Evolutionary conservation across 306 rosid species (phyloP), one percentile per base, ranked within the genome.

Genomic region (Acacia melanoxylon): DNA sequence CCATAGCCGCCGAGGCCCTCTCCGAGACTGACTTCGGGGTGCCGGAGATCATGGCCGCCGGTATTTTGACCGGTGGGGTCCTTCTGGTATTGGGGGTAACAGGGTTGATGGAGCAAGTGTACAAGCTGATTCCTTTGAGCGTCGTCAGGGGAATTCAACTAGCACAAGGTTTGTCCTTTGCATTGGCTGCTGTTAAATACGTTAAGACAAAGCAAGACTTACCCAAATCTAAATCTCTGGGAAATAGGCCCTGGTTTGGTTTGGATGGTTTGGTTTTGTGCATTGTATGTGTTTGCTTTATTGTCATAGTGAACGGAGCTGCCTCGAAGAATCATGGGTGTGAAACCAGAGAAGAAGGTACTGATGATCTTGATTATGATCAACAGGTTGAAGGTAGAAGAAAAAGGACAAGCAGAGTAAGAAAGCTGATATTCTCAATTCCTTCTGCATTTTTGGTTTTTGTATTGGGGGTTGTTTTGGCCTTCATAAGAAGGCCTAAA

Each of bases 81-180:
- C 37, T 27, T 11, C 40, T 62, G 9, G 68, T 62, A 62, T 27
- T 62, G 40, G 68, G 68, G 15, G 68, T 27, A 19, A 62, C 68
- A 11, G 40, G 68, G 20, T 62, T 62, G 68, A 62, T 62, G 68
- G 20, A 29, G 37, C 40, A 12, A 27, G 68, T 62, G 37, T 62
- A 62, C 68, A 62, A 62, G 68, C 19, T 62, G 20, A 62, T 62
- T 25, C 68, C 68, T 62, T 2, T 62, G 19, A 11, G 68, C 19
- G 68, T 62, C 17, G 40, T 62, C 19, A 62, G 68, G 68, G 68
- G 68, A 25, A 62, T 62, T 62, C 68, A 62, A 62, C 68, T 62
- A 62, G 68, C 68, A 27, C 68, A 62, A 62, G 68, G 68, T 27
- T 13, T 62, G 40, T 62, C 68, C 16, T 62, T 62, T 62, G 68